Evolutionary conservation across 208 protist genomes (phyloP).

Genomic region (Crithidia bombi): DNA sequence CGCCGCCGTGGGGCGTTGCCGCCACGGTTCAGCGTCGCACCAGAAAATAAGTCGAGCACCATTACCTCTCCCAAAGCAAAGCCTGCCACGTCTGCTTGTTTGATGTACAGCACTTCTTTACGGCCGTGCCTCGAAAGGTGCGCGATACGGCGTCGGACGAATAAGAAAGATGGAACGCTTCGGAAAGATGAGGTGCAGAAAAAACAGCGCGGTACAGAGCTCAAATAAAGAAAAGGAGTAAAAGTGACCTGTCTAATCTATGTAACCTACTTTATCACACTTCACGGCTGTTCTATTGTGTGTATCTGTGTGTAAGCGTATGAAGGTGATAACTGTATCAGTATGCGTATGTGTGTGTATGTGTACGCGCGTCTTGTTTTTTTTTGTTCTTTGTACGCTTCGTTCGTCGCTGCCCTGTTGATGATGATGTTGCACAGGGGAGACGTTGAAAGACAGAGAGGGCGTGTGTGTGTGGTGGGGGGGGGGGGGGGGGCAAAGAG

Average conservation of each 20-base stretch:
- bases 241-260: constrained; percentile 22
- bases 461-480: too few species aligned
- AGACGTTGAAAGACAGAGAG: too few species aligned
- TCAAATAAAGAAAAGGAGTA: constrained; percentile 11
- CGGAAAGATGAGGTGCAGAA: not conserved
- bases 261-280: constrained; percentile 1
- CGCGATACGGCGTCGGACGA: constrained; percentile 2
- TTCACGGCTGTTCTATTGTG: constrained; percentile 1
- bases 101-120: too few species aligned
- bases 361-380: not conserved
- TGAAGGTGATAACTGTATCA: not conserved
- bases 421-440: too few species aligned
- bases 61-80: too few species aligned
- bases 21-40: constrained; percentile 24
- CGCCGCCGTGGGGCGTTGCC: constrained; percentile 5
- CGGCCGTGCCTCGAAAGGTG: too few species aligned
- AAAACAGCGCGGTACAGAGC: too few species aligned
- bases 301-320: constrained; percentile 2
- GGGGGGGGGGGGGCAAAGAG: too few species aligned
- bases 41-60: constrained; percentile 43
- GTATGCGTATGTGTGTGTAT: not conserved
- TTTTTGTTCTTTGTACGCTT: too few species aligned
- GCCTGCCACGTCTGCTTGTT: too few species aligned
- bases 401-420: too few species aligned
- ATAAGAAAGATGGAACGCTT: not conserved